Percentiles rank a stretch among this genome's conserved stretches.
These are phyloP conservation scores for Aspergillus asperescens DNA, from an alignment of 495 filamentous ascomycete genomes.

Conservation along the genomic window DNA sequence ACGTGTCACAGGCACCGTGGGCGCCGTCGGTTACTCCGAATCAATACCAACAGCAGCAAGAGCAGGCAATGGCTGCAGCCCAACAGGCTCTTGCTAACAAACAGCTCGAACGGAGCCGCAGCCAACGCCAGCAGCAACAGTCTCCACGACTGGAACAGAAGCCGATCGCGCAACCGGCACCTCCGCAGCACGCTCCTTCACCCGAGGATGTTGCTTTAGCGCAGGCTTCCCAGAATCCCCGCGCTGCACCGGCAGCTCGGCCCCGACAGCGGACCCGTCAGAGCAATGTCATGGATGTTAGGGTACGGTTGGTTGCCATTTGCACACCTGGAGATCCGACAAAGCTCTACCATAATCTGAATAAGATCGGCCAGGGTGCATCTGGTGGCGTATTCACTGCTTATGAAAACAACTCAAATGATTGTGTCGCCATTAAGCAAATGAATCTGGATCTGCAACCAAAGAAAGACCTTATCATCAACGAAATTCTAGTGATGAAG, in stretches of 20 bases:
- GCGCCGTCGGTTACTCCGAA: constrained; percentile 35
- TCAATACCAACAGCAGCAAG: constrained; percentile 82
- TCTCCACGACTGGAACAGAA: constrained; percentile 28
- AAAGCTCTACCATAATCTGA: constrained; percentile 77
- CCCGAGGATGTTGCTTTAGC: constrained; percentile 24
- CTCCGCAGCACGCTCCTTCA: constrained; percentile 22
- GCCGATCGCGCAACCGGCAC: constrained; percentile 19
- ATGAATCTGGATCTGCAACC: constrained; percentile 99
- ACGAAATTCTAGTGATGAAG: constrained; percentile 98
- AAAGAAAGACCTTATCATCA: constrained; percentile 98
- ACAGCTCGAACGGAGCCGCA: constrained; percentile 57
- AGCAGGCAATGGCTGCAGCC: constrained; percentile 68
- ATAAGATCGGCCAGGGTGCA: constrained; percentile 95
- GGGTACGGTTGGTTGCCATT: constrained; percentile 75
- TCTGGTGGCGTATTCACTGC: constrained; percentile 95
- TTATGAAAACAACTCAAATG: constrained; percentile 74
- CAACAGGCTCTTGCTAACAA: constrained; percentile 59
- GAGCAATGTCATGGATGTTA: constrained; percentile 73
- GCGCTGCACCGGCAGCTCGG: constrained; percentile 55
- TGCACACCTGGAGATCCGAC: constrained; percentile 86
- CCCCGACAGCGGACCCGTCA: constrained; percentile 73
- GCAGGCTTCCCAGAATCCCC: constrained; percentile 53
- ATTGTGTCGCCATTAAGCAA: constrained; percentile 96
- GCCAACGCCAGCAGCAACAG: constrained; percentile 54
- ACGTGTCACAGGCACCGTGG: constrained; percentile 33